Base-by-base conservation (phyloP, 2,329 filamentous ascomycete genomes). In the Mollisia scopiformis region DNA sequence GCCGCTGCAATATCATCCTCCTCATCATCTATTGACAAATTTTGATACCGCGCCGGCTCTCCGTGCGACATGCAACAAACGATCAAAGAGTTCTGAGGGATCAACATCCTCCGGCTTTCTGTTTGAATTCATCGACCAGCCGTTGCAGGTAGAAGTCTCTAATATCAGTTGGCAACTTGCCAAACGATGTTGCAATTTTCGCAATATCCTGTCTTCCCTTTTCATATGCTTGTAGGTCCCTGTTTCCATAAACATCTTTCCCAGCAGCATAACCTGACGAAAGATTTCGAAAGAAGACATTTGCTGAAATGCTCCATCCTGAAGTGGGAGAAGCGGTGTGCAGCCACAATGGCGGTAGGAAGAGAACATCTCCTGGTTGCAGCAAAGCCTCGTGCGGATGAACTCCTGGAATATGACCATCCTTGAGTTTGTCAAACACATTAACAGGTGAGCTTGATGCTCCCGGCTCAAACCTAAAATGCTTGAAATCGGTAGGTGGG, bases 181-280 rank as follows among this genome's bases (percentile, higher is more conserved):
- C 81, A 71, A 94, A 92, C 2, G 80, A 80, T 62, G 81, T 85
- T 0, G 78, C 76, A 27, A 96, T 88, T 66, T 85, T 88, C 47
- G 84, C 81, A 6, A 96, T 76, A 68, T 94, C 90, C 65, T 84
- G 82, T 55, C 93, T 82, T 0, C 90, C 91, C 69, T 90, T 92
- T 73, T 96, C 92, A 72, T 96, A 96, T 1, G 89, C 90, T 39
- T 89, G 88, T 53, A 97, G 75, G 74, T 97, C 93, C 39, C 92
- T 82, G 72, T 96, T 97, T 1, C 91, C 93, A 72, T 97, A 97
- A 0, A 96, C 89, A 73, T 97, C 93, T 66, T 88, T 84, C 1
- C 93, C 92, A 1, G 82, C 74, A 0, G 91, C 87, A 73, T 95
- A 95, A 1, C 84, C 86, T 2, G 73, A 78, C 2, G 86, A 78